Base-by-base conservation (phyloP, 2,329 filamentous ascomycete genomes). In the Trichoderma koningii region DNA sequence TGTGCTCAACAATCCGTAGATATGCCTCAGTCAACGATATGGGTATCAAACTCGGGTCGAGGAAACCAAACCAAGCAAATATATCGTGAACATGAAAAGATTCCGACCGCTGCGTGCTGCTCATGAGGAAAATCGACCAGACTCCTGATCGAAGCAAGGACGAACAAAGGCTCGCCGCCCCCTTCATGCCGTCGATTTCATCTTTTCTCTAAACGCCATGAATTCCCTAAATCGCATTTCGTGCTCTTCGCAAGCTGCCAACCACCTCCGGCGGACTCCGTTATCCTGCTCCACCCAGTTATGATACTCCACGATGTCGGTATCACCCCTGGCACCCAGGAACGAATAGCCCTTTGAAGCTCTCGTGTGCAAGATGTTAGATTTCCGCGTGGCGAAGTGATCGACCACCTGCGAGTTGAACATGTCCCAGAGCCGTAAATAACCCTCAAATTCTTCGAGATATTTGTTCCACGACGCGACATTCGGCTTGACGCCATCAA, bases 271-370 rank as follows among this genome's bases (percentile, higher is more conserved):
- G 64, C 87, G 80, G 5, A 91, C 84, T 55, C 80, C 78, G 68
- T 86, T 83, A 71, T 93, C 90, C 74, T 91, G 85, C 68, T 84
- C 82, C 63, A 89, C 76, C 73, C 84, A 85, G 44, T 77, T 77
- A 65, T 86, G 74, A 72, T 92, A 92, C 63, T 84, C 82, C 17
- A 79, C 73, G 26, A 88, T 80, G 0, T 84, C 86, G 1, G 70
- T 68, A 45, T 82, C 77, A 26, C 81, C 74, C 1, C 74, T 73
- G 9, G 75, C 70, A 34, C 77, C 76, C 19, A 86, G 72, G 74
- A 84, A 86, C 1, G 70, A 71, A 47, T 78, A 76, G 12, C 80
- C 82, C 60, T 81, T 80, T 21, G 77, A 71, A 48, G 74, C 70
- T 66, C 80, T 76, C 26, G 76, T 76, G 30, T 72, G 70, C 21